These are phyloP conservation scores for Symbiodinium natans DNA, from an alignment of 73 alveolate species.

Conservation along the genomic window DNA sequence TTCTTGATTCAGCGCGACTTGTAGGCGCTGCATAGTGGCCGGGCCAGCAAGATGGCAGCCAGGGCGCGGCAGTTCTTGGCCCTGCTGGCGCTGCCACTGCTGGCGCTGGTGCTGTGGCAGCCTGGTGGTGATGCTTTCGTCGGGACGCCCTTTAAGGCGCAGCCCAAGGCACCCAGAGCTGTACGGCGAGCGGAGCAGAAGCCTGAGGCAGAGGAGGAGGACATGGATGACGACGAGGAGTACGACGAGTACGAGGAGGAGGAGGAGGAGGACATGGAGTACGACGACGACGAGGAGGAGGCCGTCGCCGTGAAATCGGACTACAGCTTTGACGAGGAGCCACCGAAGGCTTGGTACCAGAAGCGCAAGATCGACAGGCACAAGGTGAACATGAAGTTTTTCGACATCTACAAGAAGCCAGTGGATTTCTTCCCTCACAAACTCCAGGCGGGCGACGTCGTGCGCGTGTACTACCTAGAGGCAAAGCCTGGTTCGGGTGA, in stretches of 20 bases:
- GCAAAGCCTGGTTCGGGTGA: slow-evolving; percentile 46
- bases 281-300: not conserved
- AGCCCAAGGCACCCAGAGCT: not conserved
- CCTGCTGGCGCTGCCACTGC: not conserved
- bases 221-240: too few relatives aligned
- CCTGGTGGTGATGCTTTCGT: not conserved
- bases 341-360: slow-evolving; percentile 30
- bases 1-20: not conserved
- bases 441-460: slow-evolving; percentile 86
- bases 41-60: not conserved
- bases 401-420: slow-evolving; percentile 57
- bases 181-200: slow-evolving; percentile 8
- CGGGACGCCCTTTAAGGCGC: not conserved
- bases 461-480: slow-evolving; percentile 71
- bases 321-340: not conserved
- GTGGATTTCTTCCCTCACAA: slow-evolving; percentile 66
- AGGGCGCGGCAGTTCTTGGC: not conserved
- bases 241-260: not conserved
- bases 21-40: not conserved
- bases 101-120: not conserved
- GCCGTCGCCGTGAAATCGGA: not conserved
- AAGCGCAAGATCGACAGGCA: slow-evolving; percentile 55
- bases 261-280: not conserved
- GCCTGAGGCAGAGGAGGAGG: not conserved
- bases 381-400: slow-evolving; percentile 68